phyloP scores from a whole-genome alignment of 2,329 filamentous ascomycete species.

The Ploettnerulaceae sp. region DNA sequence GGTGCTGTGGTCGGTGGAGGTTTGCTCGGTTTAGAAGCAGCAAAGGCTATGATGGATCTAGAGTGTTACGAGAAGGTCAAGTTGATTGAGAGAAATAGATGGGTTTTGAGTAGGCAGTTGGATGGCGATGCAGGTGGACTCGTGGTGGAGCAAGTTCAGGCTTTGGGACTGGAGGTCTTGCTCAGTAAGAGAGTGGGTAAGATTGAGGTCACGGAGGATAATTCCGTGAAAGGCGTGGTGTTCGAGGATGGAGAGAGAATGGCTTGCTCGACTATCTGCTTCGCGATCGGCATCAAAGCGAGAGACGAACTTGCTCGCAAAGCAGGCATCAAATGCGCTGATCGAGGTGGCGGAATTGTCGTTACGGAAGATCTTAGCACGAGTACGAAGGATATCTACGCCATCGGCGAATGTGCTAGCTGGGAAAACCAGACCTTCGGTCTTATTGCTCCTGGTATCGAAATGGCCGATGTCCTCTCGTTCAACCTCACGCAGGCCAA shows the following conservation, averaged over 20 bases:
- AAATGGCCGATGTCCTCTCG: conserved; percentile 87
- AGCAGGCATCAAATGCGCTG: conserved; percentile 67
- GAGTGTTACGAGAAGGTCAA: conserved; percentile 68
- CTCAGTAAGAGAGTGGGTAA: conserved; percentile 69
- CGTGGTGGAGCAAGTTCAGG: conserved; percentile 75
- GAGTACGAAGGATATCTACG: conserved; percentile 69
- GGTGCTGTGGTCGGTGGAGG: conserved; percentile 81
- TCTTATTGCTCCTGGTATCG: conserved; percentile 81
- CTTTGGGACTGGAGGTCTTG: conserved; percentile 75
- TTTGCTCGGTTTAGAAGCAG: conserved; percentile 79
- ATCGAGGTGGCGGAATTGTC: conserved; percentile 71
- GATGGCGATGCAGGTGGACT: conserved; percentile 76
- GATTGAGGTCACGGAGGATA: conserved; percentile 63
- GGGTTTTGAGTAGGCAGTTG: conserved; percentile 77
- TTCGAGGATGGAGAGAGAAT: conserved; percentile 79
- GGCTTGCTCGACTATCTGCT: conserved; percentile 77
- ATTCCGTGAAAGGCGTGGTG: conserved; percentile 65
- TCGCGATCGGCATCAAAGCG: conserved; percentile 81
- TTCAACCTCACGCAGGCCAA: conserved; percentile 87
- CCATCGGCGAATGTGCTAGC: conserved; percentile 86
- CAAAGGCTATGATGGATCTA: conserved; percentile 87
- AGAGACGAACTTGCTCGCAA: conserved; percentile 69
- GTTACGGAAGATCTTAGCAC: conserved; percentile 57
- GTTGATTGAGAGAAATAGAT: conserved; percentile 75
- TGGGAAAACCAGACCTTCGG: conserved; percentile 86